These are phyloP conservation scores for Fusarium staphyleae DNA, from an alignment of 2,329 filamentous ascomycete genomes.

Conservation along the genomic window DNA sequence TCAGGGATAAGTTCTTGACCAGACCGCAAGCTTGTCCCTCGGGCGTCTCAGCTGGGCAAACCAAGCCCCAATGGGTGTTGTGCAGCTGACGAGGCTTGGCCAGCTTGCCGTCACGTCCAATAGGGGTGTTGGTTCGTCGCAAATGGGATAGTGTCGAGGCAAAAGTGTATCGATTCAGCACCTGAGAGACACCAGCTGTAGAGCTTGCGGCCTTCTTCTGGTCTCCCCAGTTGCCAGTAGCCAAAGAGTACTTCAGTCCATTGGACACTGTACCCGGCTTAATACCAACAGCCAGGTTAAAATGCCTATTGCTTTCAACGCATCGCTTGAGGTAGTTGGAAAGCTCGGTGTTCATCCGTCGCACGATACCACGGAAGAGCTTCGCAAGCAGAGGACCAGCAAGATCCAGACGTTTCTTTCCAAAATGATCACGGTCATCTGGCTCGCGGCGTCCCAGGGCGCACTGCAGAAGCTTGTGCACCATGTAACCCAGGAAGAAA, in stretches of 20 bases:
- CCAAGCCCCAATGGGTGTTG: conserved; percentile 98
- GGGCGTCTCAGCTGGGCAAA: conserved; percentile 95
- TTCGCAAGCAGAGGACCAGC: conserved; percentile 95
- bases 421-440: conserved; percentile 98
- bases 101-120: conserved; percentile 94
- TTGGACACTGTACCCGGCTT: conserved; percentile 92
- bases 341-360: conserved; percentile 89
- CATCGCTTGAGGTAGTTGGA: conserved; percentile 91
- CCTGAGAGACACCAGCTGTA: conserved; percentile 96
- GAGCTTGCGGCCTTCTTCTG: conserved; percentile 97
- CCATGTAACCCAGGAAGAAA: conserved; percentile 99
- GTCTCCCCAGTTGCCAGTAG: conserved; percentile 98
- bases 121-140: conserved; percentile 95
- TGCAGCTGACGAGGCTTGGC: conserved; percentile 94
- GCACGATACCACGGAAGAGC: conserved; percentile 90
- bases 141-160: conserved; percentile 96
- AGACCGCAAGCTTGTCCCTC: conserved; percentile 98
- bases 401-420: conserved; percentile 96
- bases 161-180: conserved; percentile 97
- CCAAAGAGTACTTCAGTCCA: conserved; percentile 94
- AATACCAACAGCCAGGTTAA: conserved; percentile 89
- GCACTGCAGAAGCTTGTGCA: conserved; percentile 92
- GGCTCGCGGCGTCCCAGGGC: conserved; percentile 91
- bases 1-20: conserved; percentile 96
- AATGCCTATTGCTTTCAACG: conserved; percentile 86